Conservation (phyloP, 1,284 basidiomycete species). For the Caloboletus firmus region DNA sequence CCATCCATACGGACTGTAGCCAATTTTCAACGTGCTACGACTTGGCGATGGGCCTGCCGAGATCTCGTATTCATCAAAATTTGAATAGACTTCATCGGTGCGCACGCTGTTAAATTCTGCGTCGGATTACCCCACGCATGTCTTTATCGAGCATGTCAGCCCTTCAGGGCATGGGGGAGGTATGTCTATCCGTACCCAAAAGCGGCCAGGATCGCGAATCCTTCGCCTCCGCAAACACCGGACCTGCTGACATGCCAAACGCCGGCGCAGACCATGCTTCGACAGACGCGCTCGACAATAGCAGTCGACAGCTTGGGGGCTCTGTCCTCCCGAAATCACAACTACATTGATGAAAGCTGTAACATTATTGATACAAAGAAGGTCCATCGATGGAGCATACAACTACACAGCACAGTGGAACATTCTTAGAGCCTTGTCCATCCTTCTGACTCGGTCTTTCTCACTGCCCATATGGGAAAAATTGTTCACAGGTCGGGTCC, state of each 20-base stretch:
- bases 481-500: constrained; percentile 19
- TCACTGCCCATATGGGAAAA: constrained; percentile 19
- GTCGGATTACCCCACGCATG: constrained; percentile 67
- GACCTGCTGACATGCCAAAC: too few relatives aligned
- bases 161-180: constrained; percentile 69
- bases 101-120: constrained; percentile 88
- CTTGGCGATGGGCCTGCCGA: too few relatives aligned
- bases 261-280: neutral
- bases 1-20: too few relatives aligned
- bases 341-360: neutral
- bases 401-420: neutral
- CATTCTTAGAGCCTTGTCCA: neutral
- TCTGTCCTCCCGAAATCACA: neutral
- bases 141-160: constrained; percentile 71
- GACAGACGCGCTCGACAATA: too few relatives aligned
- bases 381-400: neutral
- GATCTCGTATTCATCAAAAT: constrained; percentile 1
- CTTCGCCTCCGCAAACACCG: too few relatives aligned
- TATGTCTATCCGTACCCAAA: constrained; percentile 39
- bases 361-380: neutral
- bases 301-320: too few relatives aligned
- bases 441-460: neutral
- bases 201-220: neutral
- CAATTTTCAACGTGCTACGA: too few relatives aligned
- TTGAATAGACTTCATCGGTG: constrained; percentile 75